A percentile compares a stretch with the other conserved stretches of the same genome.
Conservation (phyloP, 176 grass and related monocot genomes). For the Themeda triandra region DNA sequence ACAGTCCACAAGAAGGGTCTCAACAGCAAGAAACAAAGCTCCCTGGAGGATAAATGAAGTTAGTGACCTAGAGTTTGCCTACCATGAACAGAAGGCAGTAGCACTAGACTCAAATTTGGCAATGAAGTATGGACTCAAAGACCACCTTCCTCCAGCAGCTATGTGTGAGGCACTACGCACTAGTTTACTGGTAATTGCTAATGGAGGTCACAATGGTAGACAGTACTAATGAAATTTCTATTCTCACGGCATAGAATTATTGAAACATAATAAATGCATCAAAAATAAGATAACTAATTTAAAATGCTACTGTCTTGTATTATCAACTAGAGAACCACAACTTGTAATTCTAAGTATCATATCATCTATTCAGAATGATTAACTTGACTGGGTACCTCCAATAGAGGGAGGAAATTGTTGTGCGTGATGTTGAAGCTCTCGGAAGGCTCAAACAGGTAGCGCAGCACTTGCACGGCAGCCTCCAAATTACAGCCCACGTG, state of each 20-base stretch:
- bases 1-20: slow-evolving; percentile 51
- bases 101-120: neutral
- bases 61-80: neutral
- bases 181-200: neutral
- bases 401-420: slow-evolving; percentile 41
- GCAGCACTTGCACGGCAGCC: slow-evolving; percentile 32
- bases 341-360: neutral
- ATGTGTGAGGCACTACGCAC: neutral
- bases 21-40: slow-evolving; percentile 58
- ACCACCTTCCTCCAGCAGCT: neutral
- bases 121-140: neutral
- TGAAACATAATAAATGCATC: neutral
- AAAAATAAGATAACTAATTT: neutral
- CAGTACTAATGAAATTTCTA: neutral
- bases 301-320: neutral
- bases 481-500: slow-evolving; percentile 44
- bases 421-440: slow-evolving; percentile 21
- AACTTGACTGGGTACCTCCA: slow-evolving; percentile 30
- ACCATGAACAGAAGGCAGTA: neutral
- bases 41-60: slow-evolving; percentile 35
- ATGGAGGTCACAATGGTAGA: no score
- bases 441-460: slow-evolving; percentile 41
- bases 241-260: neutral
- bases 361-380: no score
- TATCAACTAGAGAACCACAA: neutral